Conservation (phyloP, 176 grass and related monocot genomes). For the Puccinellia tenuiflora region DNA sequence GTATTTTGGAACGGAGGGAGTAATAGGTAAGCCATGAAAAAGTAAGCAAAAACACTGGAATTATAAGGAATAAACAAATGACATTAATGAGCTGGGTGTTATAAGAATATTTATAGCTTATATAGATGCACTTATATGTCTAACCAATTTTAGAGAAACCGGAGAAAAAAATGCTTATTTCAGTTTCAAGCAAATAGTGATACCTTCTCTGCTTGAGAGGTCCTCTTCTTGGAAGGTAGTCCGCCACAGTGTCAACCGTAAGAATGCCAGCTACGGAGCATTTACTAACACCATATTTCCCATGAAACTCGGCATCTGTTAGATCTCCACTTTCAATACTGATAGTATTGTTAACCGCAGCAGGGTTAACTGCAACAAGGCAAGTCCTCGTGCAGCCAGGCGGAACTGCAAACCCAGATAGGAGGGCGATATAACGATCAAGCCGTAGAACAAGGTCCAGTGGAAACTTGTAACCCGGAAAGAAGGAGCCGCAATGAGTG, state of each 20-base stretch:
- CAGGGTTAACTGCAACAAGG: slow-evolving; percentile 58
- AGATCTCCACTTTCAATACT: slow-evolving; percentile 53
- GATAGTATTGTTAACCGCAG: slow-evolving; percentile 21
- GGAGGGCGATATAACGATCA: slow-evolving; percentile 65
- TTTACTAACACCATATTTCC: slow-evolving; percentile 43
- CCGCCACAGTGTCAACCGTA: slow-evolving; percentile 70
- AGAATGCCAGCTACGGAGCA: slow-evolving; percentile 73
- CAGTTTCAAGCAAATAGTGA: neutral
- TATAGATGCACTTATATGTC: neutral
- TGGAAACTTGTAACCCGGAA: slow-evolving; percentile 77
- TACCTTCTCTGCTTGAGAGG: slow-evolving; percentile 85
- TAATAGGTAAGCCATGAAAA: neutral
- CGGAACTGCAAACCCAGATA: slow-evolving; percentile 70
- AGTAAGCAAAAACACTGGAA: neutral
- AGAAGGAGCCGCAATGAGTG: slow-evolving; percentile 93
- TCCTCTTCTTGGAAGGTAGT: slow-evolving; percentile 91
- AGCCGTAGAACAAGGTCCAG: slow-evolving; percentile 81
- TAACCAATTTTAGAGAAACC: neutral
- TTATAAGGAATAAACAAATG: neutral
- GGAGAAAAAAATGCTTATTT: neutral
- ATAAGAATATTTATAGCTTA: neutral
- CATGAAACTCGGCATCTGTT: slow-evolving; percentile 35
- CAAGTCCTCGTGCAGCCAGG: slow-evolving; percentile 86
- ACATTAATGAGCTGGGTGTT: neutral
- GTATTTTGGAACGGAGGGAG: too few species aligned